phyloP scores from a whole-genome alignment of 768 basidiomycete species.

The Amanita inopinata region DNA sequence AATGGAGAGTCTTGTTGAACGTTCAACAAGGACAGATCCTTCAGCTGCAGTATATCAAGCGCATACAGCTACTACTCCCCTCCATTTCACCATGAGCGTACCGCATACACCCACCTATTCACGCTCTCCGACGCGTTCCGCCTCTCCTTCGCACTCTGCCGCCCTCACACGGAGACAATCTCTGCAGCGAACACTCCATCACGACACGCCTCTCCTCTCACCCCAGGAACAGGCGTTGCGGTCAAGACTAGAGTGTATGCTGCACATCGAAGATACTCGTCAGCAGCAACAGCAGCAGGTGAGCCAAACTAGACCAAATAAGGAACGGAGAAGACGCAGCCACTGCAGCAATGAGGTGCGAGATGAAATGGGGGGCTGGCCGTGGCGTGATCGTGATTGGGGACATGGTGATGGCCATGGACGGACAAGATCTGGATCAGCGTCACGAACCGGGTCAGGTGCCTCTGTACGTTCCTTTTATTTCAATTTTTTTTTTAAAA shows the following conservation, averaged over 20 bases:
- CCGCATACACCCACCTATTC: constrained; percentile 3
- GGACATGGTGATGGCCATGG: neutral
- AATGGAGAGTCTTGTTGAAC: neutral
- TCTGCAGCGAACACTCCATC: constrained; percentile 3
- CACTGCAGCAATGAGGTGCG: constrained; percentile 1
- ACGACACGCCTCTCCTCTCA: neutral
- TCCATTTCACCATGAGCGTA: neutral
- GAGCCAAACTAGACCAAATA: constrained; percentile 1
- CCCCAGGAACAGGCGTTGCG: constrained; percentile 9
- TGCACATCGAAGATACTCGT: neutral
- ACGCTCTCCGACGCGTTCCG: neutral
- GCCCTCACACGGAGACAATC: constrained; percentile 4
- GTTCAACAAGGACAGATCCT: neutral
- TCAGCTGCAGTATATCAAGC: neutral
- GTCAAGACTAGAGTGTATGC: neutral
- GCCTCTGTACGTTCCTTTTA: constrained; percentile 2
- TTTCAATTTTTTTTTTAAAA: neutral
- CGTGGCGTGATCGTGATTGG: constrained; percentile 2
- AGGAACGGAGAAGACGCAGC: neutral
- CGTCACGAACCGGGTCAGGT: constrained; percentile 5
- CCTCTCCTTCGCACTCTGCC: constrained; percentile 1
- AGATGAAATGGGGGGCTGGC: neutral
- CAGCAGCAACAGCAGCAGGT: neutral
- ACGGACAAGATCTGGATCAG: constrained; percentile 7
- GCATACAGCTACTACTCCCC: neutral